Evolutionary conservation across 345 rosid species (phyloP).

Genomic region (Euclidium syriacum): DNA sequence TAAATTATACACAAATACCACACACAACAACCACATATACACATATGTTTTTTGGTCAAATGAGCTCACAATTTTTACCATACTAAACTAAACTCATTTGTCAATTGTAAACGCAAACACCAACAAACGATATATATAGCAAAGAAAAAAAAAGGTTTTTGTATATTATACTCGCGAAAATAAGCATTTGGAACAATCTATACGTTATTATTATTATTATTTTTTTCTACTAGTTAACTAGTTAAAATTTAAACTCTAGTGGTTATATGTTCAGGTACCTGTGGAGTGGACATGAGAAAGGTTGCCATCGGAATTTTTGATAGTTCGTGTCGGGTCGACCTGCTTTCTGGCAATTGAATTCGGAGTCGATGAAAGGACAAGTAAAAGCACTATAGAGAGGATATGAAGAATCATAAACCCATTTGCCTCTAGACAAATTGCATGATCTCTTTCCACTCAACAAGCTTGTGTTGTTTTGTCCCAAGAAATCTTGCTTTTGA

Average conservation of each 20-base stretch:
- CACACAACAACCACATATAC: too few relatives aligned
- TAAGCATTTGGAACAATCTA: neutral
- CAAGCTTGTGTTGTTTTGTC: conserved; percentile 25
- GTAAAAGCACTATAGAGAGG: conserved; percentile 60
- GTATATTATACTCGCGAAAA: neutral
- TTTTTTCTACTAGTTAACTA: neutral
- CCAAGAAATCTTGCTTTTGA: conserved; percentile 19
- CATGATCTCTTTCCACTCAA: conserved; percentile 28
- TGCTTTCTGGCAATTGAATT: conserved; percentile 66
- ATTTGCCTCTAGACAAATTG: conserved; percentile 57
- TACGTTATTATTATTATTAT: too few relatives aligned
- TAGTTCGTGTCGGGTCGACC: conserved; percentile 71
- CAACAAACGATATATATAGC: neutral
- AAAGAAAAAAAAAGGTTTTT: neutral
- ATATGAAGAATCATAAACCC: conserved; percentile 63
- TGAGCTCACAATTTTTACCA: neutral
- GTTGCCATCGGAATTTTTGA: conserved; percentile 79
- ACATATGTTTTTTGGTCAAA: neutral
- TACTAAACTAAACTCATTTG: neutral
- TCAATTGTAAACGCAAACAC: neutral
- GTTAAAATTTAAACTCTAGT: neutral
- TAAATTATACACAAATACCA: too few relatives aligned
- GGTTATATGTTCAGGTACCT: conserved; percentile 37
- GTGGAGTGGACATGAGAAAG: conserved; percentile 52
- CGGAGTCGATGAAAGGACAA: conserved; percentile 64